Evolutionary conservation across 2,329 filamentous ascomycete species (phyloP).

Genomic region (Zasmidium angulare): DNA sequence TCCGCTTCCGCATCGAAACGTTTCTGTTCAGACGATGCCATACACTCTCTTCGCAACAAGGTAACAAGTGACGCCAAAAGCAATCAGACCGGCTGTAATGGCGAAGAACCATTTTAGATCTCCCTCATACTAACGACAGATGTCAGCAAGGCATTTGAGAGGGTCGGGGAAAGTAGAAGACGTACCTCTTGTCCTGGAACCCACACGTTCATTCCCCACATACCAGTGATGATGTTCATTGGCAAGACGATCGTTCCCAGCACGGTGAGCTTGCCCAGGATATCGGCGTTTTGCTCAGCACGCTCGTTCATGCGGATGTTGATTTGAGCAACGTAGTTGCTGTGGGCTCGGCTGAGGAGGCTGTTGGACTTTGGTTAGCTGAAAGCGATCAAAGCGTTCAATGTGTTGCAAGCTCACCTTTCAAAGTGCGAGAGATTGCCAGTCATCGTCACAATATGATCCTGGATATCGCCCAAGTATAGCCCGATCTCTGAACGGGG

Average conservation of each 20-base stretch:
- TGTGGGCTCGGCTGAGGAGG: conserved; percentile 85
- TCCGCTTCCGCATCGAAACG: neutral
- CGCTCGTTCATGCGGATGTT: conserved; percentile 99
- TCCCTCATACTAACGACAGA: conserved; percentile 53
- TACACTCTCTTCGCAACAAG: conserved; percentile 81
- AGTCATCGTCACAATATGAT: conserved; percentile 99
- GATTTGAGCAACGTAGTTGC: conserved; percentile 98
- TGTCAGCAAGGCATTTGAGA: conserved; percentile 65
- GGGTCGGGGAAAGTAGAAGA: conserved; percentile 44
- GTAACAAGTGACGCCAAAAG: conserved; percentile 79
- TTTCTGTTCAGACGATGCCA: conserved; percentile 62
- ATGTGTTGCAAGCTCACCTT: conserved; percentile 60
- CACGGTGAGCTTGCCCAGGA: conserved; percentile 90
- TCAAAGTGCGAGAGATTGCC: conserved; percentile 94
- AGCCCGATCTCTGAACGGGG: conserved; percentile 95
- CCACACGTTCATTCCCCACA: conserved; percentile 91
- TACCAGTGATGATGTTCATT: conserved; percentile 98
- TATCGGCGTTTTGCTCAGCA: conserved; percentile 91
- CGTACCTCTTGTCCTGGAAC: conserved; percentile 78
- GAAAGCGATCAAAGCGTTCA: neutral
- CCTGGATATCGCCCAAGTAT: conserved; percentile 96
- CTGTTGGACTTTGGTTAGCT: conserved; percentile 46
- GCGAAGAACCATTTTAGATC: conserved; percentile 50
- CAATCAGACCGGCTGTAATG: conserved; percentile 69
- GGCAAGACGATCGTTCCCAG: conserved; percentile 94